These are phyloP conservation scores for Fusarium brachygibbosum DNA, from an alignment of 2,329 filamentous ascomycete genomes.

Conservation along the genomic window DNA sequence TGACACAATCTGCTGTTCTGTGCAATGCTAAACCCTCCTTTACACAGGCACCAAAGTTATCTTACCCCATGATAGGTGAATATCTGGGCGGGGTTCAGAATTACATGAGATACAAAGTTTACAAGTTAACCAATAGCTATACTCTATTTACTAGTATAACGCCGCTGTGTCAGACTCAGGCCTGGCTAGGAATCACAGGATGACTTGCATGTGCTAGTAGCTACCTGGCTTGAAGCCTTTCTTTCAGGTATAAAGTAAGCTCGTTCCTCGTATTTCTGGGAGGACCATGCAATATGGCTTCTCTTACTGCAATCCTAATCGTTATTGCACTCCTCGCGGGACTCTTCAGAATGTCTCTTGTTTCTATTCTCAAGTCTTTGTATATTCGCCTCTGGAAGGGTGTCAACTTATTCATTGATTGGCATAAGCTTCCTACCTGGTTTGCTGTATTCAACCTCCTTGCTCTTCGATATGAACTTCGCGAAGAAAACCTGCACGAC, in stretches of 20 bases:
- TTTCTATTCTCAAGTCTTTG: slow-evolving; percentile 4
- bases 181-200: no score
- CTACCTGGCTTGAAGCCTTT: background rate
- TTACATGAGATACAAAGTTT: background rate
- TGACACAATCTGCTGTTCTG: background rate
- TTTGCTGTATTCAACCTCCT: slow-evolving; percentile 31
- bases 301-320: background rate
- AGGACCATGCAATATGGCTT: background rate
- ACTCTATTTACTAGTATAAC: background rate
- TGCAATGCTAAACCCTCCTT: background rate
- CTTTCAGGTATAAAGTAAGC: slow-evolving; percentile 8
- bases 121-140: background rate
- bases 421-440: slow-evolving; percentile 33
- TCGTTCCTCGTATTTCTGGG: background rate
- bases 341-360: background rate
- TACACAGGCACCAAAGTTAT: background rate
- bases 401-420: slow-evolving; percentile 16
- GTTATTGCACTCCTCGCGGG: background rate
- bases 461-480: slow-evolving; percentile 34
- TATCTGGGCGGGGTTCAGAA: accelerated
- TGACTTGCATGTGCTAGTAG: background rate
- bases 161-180: background rate
- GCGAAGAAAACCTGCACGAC: slow-evolving; percentile 28
- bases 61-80: background rate
- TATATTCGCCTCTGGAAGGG: slow-evolving; percentile 30